Base-by-base conservation (phyloP, 1,284 basidiomycete species). In the Golubevia pallescens region DNA sequence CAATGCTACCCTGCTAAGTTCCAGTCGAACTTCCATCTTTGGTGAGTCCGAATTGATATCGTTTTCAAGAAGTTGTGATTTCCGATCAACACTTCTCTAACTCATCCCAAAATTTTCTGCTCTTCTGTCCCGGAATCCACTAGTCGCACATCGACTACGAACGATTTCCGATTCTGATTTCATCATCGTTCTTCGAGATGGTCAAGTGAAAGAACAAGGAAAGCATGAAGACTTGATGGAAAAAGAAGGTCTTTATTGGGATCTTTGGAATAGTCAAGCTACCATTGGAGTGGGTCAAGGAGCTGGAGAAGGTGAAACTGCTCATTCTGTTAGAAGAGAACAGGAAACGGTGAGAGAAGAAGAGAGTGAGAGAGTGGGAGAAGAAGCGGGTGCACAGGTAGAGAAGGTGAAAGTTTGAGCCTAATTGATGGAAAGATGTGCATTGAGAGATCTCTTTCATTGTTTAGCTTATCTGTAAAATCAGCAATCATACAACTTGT, bases 21-120 rank as follows among this genome's bases (percentile, higher is more conserved):
- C 91, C 73, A 88, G 90, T 5, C 90, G 94, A 61, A 99, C 96
- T 6, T 94, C 93, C 67, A 93, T 99, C 70, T 98, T 99, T 83
- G 89, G 87, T 87, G 58, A 61, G 85, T 73, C 14, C 5, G 16
- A n/a, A 53, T 16, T 21, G 21, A 42, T 53, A 6, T 20, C 59
- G 38, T 21, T 57, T 14, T 32, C 13, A 1, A 42, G 3, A 28
- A 16, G 13, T 1, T 14, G 8, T 52, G 21, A 3, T 38, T 5
- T 16, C 6, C 34, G 3, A 57, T 14, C 23, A n/a, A 19, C 8
- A 52, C 19, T 19, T 38, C 16, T 54, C 20, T 14, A 0, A 23
- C 51, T 58, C 23, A 7, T 32, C 28, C 21, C 23, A 16, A 42
- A 23, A 16, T 42, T 42, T n/a, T 19, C 19, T 6, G 2, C 28